phyloP scores from a whole-genome alignment of 2,329 filamentous ascomycete genomes.

The Penicillium sp. region DNA sequence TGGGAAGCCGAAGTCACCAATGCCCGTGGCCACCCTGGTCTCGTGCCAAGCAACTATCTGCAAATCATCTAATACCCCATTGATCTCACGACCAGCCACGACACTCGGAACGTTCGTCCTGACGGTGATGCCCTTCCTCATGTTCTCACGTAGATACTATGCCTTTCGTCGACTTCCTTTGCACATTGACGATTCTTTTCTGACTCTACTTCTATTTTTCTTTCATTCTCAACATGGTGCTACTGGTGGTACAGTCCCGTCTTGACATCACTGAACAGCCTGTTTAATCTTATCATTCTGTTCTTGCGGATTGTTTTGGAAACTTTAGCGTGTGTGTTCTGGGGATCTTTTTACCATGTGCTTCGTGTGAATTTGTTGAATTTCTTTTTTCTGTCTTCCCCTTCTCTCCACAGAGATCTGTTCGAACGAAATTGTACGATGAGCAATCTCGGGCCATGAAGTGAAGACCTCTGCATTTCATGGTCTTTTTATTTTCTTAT shows the following conservation, averaged over 20 bases:
- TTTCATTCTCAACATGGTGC: slow-evolving; percentile 2
- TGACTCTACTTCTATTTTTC: slow-evolving; percentile 5
- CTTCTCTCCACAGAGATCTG: slow-evolving; percentile 9
- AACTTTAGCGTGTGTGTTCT: slow-evolving; percentile 17
- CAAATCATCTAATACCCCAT: slow-evolving; percentile 51
- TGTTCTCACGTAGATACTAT: slow-evolving; percentile 26
- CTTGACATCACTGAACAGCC: slow-evolving; percentile 8
- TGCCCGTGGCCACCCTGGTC: slow-evolving; percentile 49
- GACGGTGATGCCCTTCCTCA: slow-evolving; percentile 18
- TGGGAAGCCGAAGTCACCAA: slow-evolving; percentile 93
- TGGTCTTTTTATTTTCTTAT: slow-evolving; percentile 9
- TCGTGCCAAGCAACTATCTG: slow-evolving; percentile 68
- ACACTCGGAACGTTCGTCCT: slow-evolving; percentile 22
- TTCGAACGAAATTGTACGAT: slow-evolving; percentile 21
- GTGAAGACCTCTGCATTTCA: slow-evolving; percentile 2
- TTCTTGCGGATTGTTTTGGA: slow-evolving; percentile 13
- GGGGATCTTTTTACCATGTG: slow-evolving; percentile 5
- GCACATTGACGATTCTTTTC: slow-evolving; percentile 23
- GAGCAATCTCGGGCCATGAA: slow-evolving; percentile 15
- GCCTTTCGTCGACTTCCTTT: slow-evolving; percentile 14
- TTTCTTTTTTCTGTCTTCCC: background rate
- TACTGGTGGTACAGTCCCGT: background rate
- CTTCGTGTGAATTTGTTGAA: slow-evolving; percentile 2
- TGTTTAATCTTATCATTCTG: slow-evolving; percentile 12
- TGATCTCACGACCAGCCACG: slow-evolving; percentile 29